Evolutionary conservation across 441 rosid species (phyloP), one percentile per base, ranked within the genome.

Genomic region (Populus trichocarpa): DNA sequence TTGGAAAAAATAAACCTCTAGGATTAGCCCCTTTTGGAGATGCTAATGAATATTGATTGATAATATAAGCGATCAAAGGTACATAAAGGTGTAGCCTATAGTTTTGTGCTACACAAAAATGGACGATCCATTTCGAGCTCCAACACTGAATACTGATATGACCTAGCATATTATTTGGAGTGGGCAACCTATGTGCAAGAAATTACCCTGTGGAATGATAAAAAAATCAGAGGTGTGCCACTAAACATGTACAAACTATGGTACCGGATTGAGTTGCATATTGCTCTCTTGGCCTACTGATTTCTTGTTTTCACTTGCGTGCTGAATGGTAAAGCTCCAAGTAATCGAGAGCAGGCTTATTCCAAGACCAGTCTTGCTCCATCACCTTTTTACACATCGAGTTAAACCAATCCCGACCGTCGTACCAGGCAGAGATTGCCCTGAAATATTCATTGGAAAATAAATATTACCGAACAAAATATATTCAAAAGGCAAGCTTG

Each of bases 341-440:
- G 85, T 96, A 96, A 75, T 96, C 98, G 9, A 96, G 97, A 70
- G 99, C 97, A 68, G 99, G 99, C 72, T 93, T 91, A 73, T 94
- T 96, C 99, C 99, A 96, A 72, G 98, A 96, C 99, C 99, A 96
- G 83, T 96, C 98, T 91, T 96, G 97, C 84, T 94, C 93, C 99
- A 94, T 96, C 81, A 93, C 99, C 36, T 77, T 94, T 92, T 88
- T 87, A 82, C 97, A 88, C 65, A 93, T 74, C 0, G 87, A 83
- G 80, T 91, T 67, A 71, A 96, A 92, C 95, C 98, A 93, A 5
- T 94, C 98, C 78, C 92, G 89, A 33, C 79, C 87, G 57, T 88
- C 89, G 10, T 94, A 89, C 93, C 96, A 96, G n/a, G 88, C 90
- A 16, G 98, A 81, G 75, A 94, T 88, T 40, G 98, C 99, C 93